These are phyloP conservation scores for Datisca glomerata DNA, from an alignment of 306 rosid species.

Conservation along the genomic window DNA sequence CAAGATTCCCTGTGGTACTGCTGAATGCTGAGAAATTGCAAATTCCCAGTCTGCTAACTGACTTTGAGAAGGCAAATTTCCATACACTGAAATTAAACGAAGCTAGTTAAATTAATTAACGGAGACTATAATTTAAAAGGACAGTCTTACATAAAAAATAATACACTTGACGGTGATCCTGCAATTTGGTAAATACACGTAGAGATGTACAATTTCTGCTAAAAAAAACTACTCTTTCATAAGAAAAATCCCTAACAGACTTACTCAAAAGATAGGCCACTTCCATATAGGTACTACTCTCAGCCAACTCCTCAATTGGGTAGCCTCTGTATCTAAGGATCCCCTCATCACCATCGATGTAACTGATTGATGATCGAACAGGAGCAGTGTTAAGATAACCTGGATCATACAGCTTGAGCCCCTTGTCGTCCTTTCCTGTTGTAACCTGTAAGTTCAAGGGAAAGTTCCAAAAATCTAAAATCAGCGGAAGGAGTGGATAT, in stretches of 20 bases:
- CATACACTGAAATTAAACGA: constrained; percentile 47
- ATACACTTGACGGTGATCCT: not conserved
- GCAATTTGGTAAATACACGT: not conserved
- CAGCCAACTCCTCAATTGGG: constrained; percentile 88
- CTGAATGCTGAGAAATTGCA: constrained; percentile 77
- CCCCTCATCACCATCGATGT: constrained; percentile 86
- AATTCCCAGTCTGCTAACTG: constrained; percentile 78
- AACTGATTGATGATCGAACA: constrained; percentile 64
- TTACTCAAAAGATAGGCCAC: constrained; percentile 77
- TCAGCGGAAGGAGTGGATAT: too few relatives aligned
- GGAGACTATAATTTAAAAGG: too few relatives aligned
- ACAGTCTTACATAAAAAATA: not conserved
- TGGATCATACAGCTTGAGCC: constrained; percentile 81
- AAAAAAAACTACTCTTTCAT: not conserved
- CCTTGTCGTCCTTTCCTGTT: constrained; percentile 62
- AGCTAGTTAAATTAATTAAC: not conserved
- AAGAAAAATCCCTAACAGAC: constrained; percentile 3
- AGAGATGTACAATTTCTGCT: not conserved
- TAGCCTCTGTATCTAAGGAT: constrained; percentile 82
- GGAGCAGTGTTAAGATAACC: constrained; percentile 91
- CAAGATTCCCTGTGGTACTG: constrained; percentile 82
- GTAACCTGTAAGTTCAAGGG: constrained; percentile 35
- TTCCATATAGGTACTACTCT: constrained; percentile 63
- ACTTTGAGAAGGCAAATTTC: constrained; percentile 70
- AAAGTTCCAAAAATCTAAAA: not conserved